Conservation (phyloP, 2,329 filamentous ascomycete species). For the Berkeleyomyces rouxiae region DNA sequence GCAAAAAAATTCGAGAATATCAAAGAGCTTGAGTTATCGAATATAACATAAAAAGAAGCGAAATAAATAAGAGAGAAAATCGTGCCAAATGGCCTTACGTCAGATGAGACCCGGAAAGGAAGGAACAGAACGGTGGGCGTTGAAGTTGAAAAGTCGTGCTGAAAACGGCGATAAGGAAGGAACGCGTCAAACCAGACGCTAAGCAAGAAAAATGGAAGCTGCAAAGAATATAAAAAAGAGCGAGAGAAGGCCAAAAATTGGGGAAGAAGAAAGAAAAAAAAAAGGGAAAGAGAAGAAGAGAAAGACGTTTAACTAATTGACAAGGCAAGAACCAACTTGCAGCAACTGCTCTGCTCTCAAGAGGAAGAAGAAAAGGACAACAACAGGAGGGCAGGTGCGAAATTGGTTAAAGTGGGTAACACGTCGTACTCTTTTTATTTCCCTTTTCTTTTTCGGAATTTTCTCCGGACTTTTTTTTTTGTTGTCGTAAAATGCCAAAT, state of each 20-base stretch:
- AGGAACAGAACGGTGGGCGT: neutral
- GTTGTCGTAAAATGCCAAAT: constrained; percentile 1
- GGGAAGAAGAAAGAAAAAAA: neutral
- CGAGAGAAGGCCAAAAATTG: neutral
- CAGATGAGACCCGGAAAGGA: neutral
- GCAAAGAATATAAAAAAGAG: neutral
- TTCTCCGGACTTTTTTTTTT: neutral
- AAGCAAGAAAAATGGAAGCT: neutral
- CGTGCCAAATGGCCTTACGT: neutral
- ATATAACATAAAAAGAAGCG: neutral
- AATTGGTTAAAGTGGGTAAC: neutral
- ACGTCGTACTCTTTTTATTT: neutral
- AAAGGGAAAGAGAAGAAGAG: neutral
- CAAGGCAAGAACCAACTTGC: neutral
- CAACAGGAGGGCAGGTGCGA: neutral
- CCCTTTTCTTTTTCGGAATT: neutral
- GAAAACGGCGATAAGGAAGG: neutral
- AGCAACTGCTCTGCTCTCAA: neutral
- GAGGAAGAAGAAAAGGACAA: neutral
- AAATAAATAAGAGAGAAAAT: neutral
- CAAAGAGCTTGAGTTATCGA: neutral
- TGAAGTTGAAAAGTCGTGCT: neutral
- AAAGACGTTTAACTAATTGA: neutral
- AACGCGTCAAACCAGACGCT: neutral
- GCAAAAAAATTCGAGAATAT: neutral